Conservation (phyloP, 2,329 filamentous ascomycete genomes). For the Pseudohalonectria lignicola region DNA sequence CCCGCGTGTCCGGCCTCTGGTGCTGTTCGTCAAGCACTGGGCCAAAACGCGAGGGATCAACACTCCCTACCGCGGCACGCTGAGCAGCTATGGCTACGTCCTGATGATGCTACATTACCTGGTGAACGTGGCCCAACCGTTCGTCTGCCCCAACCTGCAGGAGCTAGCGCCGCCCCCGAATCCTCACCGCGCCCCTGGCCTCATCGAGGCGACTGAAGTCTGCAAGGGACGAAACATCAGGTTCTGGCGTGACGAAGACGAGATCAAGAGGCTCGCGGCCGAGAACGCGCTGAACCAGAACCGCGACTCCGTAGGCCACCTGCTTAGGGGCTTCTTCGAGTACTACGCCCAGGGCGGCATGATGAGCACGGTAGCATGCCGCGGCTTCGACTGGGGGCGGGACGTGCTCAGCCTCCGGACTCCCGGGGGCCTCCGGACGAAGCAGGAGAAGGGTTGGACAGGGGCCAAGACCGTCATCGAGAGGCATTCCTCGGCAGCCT, state of each 20-base stretch:
- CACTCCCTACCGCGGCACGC: constrained; percentile 71
- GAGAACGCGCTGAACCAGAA: constrained; percentile 56
- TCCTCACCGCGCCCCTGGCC: constrained; percentile 20
- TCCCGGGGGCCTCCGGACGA: constrained; percentile 57
- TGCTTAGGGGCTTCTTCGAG: constrained; percentile 78
- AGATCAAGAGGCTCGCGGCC: constrained; percentile 51
- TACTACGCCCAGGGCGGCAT: constrained; percentile 60
- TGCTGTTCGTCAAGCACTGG: constrained; percentile 86
- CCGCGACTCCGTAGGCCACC: constrained; percentile 53
- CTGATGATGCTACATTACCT: constrained; percentile 89
- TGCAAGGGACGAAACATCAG: constrained; percentile 60
- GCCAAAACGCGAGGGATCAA: constrained; percentile 80
- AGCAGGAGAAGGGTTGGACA: constrained; percentile 76
- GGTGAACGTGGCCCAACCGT: constrained; percentile 69
- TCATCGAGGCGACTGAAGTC: constrained; percentile 25
- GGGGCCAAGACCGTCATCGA: constrained; percentile 63
- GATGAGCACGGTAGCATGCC: constrained; percentile 37
- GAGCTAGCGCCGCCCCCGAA: constrained; percentile 33
- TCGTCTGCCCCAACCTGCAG: constrained; percentile 78
- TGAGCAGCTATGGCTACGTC: constrained; percentile 86
- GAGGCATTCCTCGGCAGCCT: constrained; percentile 15
- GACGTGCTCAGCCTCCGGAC: constrained; percentile 72
- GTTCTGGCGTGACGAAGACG: constrained; percentile 67
- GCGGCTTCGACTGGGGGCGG: constrained; percentile 68
- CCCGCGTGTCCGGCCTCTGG: constrained; percentile 62